These are phyloP conservation scores for Aulographum hederae DNA, from an alignment of 2,329 filamentous ascomycete species.

Conservation along the genomic window DNA sequence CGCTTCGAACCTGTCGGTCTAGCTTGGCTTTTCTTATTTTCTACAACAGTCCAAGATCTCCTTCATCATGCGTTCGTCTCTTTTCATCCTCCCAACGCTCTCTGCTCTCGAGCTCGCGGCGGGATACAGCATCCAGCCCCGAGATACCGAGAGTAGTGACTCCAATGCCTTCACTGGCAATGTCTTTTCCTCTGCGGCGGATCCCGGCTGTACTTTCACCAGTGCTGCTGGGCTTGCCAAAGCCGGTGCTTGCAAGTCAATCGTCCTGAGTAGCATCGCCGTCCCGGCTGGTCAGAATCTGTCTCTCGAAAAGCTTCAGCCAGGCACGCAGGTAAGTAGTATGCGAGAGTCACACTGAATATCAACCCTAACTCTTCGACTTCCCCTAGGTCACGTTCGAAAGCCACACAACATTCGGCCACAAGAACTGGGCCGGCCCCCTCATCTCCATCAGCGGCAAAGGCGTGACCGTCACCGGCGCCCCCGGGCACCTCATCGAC, in stretches of 20 bases:
- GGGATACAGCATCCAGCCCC: too few species aligned
- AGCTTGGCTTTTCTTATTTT: too few species aligned
- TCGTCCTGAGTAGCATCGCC: slow-evolving; percentile 17
- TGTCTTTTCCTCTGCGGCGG: too few species aligned
- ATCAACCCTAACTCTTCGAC: neutral
- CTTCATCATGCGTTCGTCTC: too few species aligned
- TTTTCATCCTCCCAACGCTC: too few species aligned
- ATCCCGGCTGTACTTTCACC: too few species aligned
- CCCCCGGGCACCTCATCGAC: slow-evolving; percentile 29
- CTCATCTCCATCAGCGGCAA: slow-evolving; percentile 6
- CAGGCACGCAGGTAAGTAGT: slow-evolving; percentile 14
- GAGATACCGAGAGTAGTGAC: too few species aligned
- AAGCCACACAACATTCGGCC: slow-evolving; percentile 2
- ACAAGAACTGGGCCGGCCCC: slow-evolving; percentile 3
- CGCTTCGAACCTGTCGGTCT: too few species aligned
- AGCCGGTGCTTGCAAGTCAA: slow-evolving; percentile 19
- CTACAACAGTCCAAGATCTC: too few species aligned
- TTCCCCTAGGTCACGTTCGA: neutral
- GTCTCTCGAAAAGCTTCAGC: slow-evolving; percentile 16
- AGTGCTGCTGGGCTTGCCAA: too few species aligned
- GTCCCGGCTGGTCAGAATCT: slow-evolving; percentile 19
- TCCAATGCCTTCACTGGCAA: too few species aligned
- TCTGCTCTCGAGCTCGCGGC: too few species aligned
- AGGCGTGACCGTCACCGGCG: slow-evolving; percentile 40
- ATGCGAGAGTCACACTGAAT: neutral